Evolutionary conservation across 371 early-diverging fungal genomes (phyloP), one percentile per base, ranked within the genome.

Genomic region (Mucor mucedo): DNA sequence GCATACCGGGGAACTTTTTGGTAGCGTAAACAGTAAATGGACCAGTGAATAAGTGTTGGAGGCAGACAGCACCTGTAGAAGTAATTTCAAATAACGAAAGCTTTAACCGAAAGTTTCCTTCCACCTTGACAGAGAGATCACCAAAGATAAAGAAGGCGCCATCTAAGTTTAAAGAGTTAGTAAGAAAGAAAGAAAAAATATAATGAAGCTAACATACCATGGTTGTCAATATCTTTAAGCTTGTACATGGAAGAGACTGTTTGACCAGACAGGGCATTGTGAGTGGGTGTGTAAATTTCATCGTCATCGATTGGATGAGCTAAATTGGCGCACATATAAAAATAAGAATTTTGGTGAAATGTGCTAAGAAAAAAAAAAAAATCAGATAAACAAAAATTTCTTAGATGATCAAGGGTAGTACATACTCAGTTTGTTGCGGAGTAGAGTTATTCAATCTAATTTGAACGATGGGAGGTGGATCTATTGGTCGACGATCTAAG

Each of bases 141-240:
- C 95, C 94, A 76, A 97, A 97, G 28, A 96, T 93, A 81, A 96
- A 97, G 68, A 94, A 97, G 9, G 91, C 96, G 32, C 95, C 95
- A 48, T 95, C 94, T 81, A 54, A 16, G 50, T 47, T 40, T 40
- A 27, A 55, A 55, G 16, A 48, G n/a, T 13, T 41, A 41, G 10
- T 48, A 48, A 38, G 4, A 10, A 38, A 14, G 8, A 49, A 28
- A 8, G 10, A 5, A 38, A 10, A 11, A 9, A 49, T 14, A 27
- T 27, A 55, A 13, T 45, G 21, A 21, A 21, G 21, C 21, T 21
- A 21, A 52, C 11, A 5, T 63, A 79, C 82, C 79, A 50, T 72
- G 48, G 41, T 82, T 78, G 40, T 76, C 66, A 38, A 77, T 68
- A 39, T 81, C 79, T 48, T 81, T 81, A 0, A 81, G 58, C 40